Evolutionary conservation across 306 rosid genomes (phyloP), one percentile per base, ranked within the genome.

Genomic region (Pachyrhizus erosus): DNA sequence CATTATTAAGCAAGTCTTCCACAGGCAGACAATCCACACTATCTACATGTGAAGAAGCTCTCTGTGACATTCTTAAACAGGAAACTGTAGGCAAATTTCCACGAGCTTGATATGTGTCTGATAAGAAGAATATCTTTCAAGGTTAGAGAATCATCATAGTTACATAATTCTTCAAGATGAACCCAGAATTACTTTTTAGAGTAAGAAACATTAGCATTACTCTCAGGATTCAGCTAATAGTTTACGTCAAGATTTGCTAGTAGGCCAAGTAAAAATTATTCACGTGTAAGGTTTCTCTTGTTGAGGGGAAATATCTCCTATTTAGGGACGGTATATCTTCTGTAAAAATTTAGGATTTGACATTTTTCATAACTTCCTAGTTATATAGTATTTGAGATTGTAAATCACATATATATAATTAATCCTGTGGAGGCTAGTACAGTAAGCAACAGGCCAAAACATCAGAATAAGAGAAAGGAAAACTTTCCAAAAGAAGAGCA

Each of bases 71-170:
- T 82, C 88, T 87, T 73, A 58, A 82, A 74, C 84, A 78, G 62
- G 93, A 81, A 88, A 73, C 87, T 60, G 40, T 58, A 42, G 92
- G 92, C 31, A 78, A 40, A 78, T 84, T 91, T 83, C 85, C 75
- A 58, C 55, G 90, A 55, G 89, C 94, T 86, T 92, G 89, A 86
- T 91, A 93, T 76, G 92, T 84, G 81, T 93, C 99, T 92, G 90
- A 71, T 14, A 82, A 83, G 84, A 81, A 80, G 83, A 62, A 87
- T 18, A 82, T 43, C 82, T 77, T 68, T 79, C 86, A 76, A 76
- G 68, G 31, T 88, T 79, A 90, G 83, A 80, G 46, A 65, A 65
- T 55, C 77, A 64, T 49, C 79, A 31, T 29, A 9, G 26, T 76
- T 80, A 54, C 67, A 61, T 54, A 60, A 65, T 6, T 70, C 24